Evolutionary conservation across 2,329 filamentous ascomycete species (phyloP).

Genomic region (Fusarium oxysporum): DNA sequence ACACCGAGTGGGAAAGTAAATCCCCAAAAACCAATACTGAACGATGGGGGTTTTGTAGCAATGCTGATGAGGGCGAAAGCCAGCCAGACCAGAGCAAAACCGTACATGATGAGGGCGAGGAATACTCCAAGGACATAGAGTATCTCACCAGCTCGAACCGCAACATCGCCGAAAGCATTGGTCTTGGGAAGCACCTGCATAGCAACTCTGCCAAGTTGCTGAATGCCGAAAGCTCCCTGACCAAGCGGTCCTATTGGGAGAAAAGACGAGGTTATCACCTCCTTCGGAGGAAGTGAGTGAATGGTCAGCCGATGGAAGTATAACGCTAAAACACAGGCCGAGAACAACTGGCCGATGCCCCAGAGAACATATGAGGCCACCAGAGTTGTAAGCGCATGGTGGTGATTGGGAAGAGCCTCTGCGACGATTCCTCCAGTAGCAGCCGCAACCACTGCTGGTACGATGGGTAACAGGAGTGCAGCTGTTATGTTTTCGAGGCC

Average conservation of each 20-base stretch:
- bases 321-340: conserved; percentile 71
- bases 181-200: conserved; percentile 54
- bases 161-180: conserved; percentile 59
- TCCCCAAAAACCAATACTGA: conserved; percentile 62
- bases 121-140: conserved; percentile 69
- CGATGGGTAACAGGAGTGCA: conserved; percentile 73
- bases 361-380: conserved; percentile 75
- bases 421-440: conserved; percentile 74
- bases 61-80: conserved; percentile 58
- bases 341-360: conserved; percentile 70
- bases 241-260: conserved; percentile 75
- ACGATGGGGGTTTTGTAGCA: conserved; percentile 55
- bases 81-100: conserved; percentile 58
- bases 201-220: conserved; percentile 63
- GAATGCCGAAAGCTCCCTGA: conserved; percentile 71
- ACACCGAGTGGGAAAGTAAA: conserved; percentile 62
- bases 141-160: conserved; percentile 53
- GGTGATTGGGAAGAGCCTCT: conserved; percentile 64
- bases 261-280: conserved; percentile 76
- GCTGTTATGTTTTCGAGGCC: conserved; percentile 71
- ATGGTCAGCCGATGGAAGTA: conserved; percentile 77
- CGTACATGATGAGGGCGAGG: conserved; percentile 57
- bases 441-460: conserved; percentile 73
- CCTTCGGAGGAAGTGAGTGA: conserved; percentile 73
- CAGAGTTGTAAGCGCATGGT: conserved; percentile 70